These are phyloP conservation scores for Naganishia vishniacii DNA, from an alignment of 768 basidiomycete species.

Conservation along the genomic window DNA sequence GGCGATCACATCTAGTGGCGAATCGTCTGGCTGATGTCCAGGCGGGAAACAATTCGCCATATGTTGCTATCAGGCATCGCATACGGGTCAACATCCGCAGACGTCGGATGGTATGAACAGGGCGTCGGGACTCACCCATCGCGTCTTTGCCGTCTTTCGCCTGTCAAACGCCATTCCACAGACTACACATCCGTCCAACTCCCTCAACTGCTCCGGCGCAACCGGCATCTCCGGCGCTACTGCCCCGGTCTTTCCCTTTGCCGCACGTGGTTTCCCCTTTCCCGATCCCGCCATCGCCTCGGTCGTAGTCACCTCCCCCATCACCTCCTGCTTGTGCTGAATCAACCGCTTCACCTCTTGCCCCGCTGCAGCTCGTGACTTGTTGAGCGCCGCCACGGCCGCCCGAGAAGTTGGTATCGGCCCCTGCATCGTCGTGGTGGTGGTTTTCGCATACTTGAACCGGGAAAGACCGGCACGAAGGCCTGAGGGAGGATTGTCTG, in stretches of 20 bases:
- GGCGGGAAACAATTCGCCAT: conserved; percentile 16
- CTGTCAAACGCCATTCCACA: conserved; percentile 18
- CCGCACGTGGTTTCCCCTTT: neutral
- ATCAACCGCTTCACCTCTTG: neutral
- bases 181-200: conserved; percentile 24
- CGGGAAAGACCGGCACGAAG: conserved; percentile 6
- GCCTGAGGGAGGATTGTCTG: neutral
- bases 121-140: conserved; percentile 28
- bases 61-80: neutral
- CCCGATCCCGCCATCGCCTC: neutral
- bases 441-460: conserved; percentile 1
- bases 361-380: too few species aligned
- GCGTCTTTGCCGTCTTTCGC: conserved; percentile 24
- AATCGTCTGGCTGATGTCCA: neutral
- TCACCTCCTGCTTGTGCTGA: too few species aligned
- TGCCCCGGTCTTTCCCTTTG: conserved; percentile 15
- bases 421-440: neutral
- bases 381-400: neutral
- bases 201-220: conserved; percentile 16
- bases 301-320: neutral
- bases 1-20: neutral
- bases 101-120: neutral
- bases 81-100: neutral
- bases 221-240: conserved; percentile 20
- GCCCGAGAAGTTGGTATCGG: conserved; percentile 20